Conservation (phyloP, 352 stramenopile genomes). For the Labyrinthula sp. region DNA sequence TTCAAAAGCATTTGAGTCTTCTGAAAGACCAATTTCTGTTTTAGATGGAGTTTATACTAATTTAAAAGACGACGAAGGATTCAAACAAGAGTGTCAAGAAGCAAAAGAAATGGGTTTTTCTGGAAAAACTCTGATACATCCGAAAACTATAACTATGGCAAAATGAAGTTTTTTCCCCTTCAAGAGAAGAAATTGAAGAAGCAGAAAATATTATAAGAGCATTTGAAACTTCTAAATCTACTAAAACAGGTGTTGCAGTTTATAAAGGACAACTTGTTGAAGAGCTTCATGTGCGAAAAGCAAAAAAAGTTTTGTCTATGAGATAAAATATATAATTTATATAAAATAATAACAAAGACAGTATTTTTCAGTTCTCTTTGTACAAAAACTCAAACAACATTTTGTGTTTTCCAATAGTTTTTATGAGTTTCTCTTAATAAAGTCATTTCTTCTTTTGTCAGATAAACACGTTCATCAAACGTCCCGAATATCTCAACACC, state of each 20-base stretch:
- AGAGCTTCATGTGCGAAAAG: conserved; percentile 16
- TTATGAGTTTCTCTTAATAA: no score
- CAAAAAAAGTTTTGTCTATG: conserved; percentile 9
- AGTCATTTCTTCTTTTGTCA: no score
- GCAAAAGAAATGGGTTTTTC: conserved; percentile 37
- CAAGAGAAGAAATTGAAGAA: conserved; percentile 32
- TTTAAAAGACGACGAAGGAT: conserved; percentile 31
- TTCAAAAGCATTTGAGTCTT: background rate
- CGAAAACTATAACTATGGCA: conserved; percentile 34
- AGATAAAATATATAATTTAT: conserved; percentile 7
- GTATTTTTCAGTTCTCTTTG: no score
- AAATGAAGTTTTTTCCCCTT: conserved; percentile 36
- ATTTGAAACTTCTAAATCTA: conserved; percentile 1
- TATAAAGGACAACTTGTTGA: conserved; percentile 23
- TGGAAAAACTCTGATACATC: conserved; percentile 42
- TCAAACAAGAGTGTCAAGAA: conserved; percentile 33
- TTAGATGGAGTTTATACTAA: conserved; percentile 31
- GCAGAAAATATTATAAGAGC: conserved; percentile 33
- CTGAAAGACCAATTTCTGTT: no score
- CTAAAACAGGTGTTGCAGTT: conserved; percentile 9
- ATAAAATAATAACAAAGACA: no score
- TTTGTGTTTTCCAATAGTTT: no score
- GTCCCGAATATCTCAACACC: no score
- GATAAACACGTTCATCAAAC: no score
- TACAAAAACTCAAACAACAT: no score